A percentile compares a stretch with the other conserved stretches of the same genome.
Conservation (phyloP, 768 basidiomycete genomes). For the Clathrus columnatus region DNA sequence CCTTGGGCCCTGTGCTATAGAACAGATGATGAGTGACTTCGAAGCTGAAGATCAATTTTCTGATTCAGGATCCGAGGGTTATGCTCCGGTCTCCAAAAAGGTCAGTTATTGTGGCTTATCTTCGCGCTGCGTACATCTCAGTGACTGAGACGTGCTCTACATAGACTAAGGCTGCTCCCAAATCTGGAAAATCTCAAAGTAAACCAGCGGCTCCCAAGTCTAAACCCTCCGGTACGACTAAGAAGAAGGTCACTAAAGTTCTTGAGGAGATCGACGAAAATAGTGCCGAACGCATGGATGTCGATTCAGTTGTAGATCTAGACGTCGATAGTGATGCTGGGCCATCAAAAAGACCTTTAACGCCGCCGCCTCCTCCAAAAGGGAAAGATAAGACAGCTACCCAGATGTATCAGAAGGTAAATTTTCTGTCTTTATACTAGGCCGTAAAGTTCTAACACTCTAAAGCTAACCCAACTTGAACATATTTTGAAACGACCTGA, state of each 20-base stretch:
- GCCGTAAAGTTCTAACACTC: conserved; percentile 9
- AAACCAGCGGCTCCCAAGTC: conserved; percentile 23
- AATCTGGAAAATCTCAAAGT: background rate
- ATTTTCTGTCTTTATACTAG: conserved; percentile 13
- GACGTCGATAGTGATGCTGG: conserved; percentile 28
- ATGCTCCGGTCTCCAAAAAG: conserved; percentile 39
- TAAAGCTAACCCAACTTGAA: conserved; percentile 86
- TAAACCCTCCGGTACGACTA: conserved; percentile 24
- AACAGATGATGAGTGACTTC: conserved; percentile 63
- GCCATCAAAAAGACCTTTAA: conserved; percentile 17
- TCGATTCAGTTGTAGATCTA: conserved; percentile 29
- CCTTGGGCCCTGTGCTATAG: conserved; percentile 47
- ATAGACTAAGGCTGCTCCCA: conserved; percentile 27
- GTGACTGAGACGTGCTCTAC: background rate
- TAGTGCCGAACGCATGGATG: conserved; percentile 37
- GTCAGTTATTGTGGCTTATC: conserved; percentile 1
- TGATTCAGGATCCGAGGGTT: conserved; percentile 60
- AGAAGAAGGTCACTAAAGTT: conserved; percentile 48
- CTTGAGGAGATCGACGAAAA: conserved; percentile 58
- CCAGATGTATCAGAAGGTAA: conserved; percentile 84
- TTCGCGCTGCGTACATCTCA: background rate
- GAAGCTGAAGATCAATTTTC: conserved; percentile 42
- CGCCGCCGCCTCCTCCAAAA: conserved; percentile 19
- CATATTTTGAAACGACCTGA: conserved; percentile 90
- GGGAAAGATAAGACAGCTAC: conserved; percentile 81